Base-by-base conservation (phyloP, 2,329 filamentous ascomycete genomes). In the Fusarium sp. region DNA sequence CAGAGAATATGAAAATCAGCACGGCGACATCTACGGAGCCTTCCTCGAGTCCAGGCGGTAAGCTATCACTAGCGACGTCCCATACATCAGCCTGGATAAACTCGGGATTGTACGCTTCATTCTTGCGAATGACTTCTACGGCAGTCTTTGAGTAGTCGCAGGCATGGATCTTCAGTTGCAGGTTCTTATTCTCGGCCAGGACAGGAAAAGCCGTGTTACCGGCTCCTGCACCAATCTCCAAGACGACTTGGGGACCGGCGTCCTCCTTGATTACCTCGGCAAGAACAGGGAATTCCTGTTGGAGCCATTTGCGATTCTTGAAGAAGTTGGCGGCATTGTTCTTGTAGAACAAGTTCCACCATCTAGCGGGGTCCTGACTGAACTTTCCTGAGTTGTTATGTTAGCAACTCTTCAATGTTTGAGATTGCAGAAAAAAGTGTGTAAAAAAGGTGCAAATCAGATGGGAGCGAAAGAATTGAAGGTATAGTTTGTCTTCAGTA, bases 311-410 rank as follows among this genome's bases (percentile, higher is more conserved):
- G 69, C 96, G 89, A 78, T 99, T 92, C 82, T 99, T 99, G 89
- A 99, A 99, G 82, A 99, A 99, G 77, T 98, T 98, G 75, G 91
- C 88, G 21, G 92, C 93, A 81, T 99, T 98, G 83, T 98, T 97
- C 82, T 96, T 94, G 85, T 99, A 99, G 82, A 99, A 99, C 57
- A 92, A 83, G 76, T 99, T 96, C 96, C 96, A 99, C 93, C 94
- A 98, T 80, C 94, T 97, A 66, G 93, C 94, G 1, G 96, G 96
- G 70, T 97, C 89, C 44, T 86, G 84, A 78, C 98, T 98, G 84
- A 98, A 98, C 71, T 93, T 92, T 74, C 84, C 89, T 92, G 75
- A 74, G 63, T 53, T 69, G 42, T 55, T 63, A 56, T 59, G 80
- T 88, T 80, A 86, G 84, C 77, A 66, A 62, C 43, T 49, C 57